These are phyloP conservation scores for Asterella californica DNA, from an alignment of 225 moss, liverwort and hornwort species.

Conservation along the genomic window DNA sequence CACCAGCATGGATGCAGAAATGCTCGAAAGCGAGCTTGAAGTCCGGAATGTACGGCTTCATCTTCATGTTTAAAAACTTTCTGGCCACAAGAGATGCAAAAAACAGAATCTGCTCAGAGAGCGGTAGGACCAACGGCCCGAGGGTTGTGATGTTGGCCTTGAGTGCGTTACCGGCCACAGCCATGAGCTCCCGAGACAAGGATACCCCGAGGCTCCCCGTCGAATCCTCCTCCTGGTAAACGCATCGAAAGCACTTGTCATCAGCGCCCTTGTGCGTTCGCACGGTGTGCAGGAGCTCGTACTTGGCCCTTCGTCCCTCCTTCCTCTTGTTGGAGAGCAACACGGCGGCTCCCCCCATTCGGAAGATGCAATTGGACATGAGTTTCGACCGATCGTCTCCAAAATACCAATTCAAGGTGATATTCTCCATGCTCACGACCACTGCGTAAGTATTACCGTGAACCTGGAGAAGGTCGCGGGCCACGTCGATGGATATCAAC, in stretches of 20 bases:
- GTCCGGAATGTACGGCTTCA: slow-evolving; percentile 84
- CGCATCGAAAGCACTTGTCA: slow-evolving; percentile 60
- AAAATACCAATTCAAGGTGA: slow-evolving; percentile 69
- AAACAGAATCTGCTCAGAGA: slow-evolving; percentile 82
- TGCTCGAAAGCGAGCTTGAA: slow-evolving; percentile 85
- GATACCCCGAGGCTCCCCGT: slow-evolving; percentile 51
- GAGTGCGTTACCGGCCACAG: slow-evolving; percentile 72
- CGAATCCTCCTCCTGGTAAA: slow-evolving; percentile 69
- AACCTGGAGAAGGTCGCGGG: slow-evolving; percentile 69
- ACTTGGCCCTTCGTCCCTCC: slow-evolving; percentile 52
- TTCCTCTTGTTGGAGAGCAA: slow-evolving; percentile 67
- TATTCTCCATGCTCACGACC: slow-evolving; percentile 68
- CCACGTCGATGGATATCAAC: slow-evolving; percentile 68
- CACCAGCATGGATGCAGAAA: slow-evolving; percentile 80
- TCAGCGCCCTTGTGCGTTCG: slow-evolving; percentile 85
- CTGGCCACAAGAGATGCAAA: slow-evolving; percentile 61
- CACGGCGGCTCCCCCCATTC: slow-evolving; percentile 81
- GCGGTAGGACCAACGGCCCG: slow-evolving; percentile 66
- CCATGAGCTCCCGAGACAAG: slow-evolving; percentile 70
- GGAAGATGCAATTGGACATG: slow-evolving; percentile 75
- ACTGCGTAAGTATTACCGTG: slow-evolving; percentile 59
- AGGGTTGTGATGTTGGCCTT: slow-evolving; percentile 81
- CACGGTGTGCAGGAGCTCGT: slow-evolving; percentile 66
- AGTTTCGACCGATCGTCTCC: slow-evolving; percentile 82
- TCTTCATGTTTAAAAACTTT: slow-evolving; percentile 60